These are phyloP conservation scores for Syzygium malaccense DNA, from an alignment of 441 rosid species.

Conservation along the genomic window DNA sequence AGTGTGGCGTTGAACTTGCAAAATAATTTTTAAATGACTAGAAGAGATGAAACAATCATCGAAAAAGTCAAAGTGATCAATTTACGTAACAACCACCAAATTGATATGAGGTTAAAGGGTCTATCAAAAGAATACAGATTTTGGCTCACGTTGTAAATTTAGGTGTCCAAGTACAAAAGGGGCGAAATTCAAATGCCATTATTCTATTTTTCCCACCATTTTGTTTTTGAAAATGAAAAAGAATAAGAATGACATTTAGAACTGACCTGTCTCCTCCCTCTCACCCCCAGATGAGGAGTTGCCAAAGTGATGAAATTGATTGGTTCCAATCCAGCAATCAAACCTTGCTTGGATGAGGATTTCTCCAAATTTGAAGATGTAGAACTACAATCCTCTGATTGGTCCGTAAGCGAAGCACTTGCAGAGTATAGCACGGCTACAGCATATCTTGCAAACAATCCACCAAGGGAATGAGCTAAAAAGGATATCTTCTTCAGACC, in stretches of 20 bases:
- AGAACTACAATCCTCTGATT: slow-evolving; percentile 21
- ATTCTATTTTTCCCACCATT: not conserved
- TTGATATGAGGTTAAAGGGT: not conserved
- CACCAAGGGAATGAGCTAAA: slow-evolving; percentile 97
- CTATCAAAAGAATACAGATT: not conserved
- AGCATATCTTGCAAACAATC: slow-evolving; percentile 89
- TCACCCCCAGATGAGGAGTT: slow-evolving; percentile 95
- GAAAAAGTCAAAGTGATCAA: not conserved
- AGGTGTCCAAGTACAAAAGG: not conserved
- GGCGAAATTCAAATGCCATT: not conserved
- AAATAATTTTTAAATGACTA: not conserved
- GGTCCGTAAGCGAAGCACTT: slow-evolving; percentile 7
- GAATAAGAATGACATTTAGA: not conserved
- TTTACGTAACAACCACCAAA: not conserved
- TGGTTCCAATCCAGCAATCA: slow-evolving; percentile 82
- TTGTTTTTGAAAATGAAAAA: not conserved
- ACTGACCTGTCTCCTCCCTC: slow-evolving; percentile 89
- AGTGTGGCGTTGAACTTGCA: not conserved
- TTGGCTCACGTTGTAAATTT: not conserved
- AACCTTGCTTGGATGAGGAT: slow-evolving; percentile 34
- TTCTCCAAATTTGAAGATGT: slow-evolving; percentile 19
- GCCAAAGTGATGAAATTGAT: slow-evolving; percentile 89
- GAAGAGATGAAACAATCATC: not conserved
- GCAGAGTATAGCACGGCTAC: slow-evolving; percentile 57
- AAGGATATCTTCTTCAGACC: slow-evolving; percentile 78